Evolutionary conservation across 208 protist genomes (phyloP), one percentile per base, ranked within the genome.

Genomic region (Blechomonas ayalai): DNA sequence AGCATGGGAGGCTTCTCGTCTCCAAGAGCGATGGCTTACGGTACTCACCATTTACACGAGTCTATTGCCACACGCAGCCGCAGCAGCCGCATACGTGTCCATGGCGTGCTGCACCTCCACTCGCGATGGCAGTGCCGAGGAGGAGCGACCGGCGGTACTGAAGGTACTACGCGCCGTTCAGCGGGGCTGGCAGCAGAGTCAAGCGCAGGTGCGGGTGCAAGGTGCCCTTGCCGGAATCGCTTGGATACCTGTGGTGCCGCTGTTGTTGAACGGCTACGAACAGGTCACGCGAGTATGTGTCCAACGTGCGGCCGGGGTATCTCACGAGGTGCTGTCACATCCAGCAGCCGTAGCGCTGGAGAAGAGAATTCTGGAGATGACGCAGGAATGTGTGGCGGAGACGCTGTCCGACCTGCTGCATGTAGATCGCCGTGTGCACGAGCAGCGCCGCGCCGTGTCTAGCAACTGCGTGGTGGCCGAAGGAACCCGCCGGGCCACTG

Each of bases 141-240:
- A 19, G 26, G 27, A 16, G 12, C 15, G 33, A 3, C 26, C 52
- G n/a, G 25, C 35, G 23, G 20, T 64, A 29, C 13, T 67, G 27
- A 52, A 34, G 8, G 34, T 70, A 22, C 9, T 70, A 35, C 58
- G 62, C 15, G 39, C 50, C 3, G 29, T 86, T 7, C 46, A 47
- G 28, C 29, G 50, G 9, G 64, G 44, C 39, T 86, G 72, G 72
- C 12, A 41, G 12, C 42, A 15, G 1, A 27, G 63, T 8, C 43
- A 74, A 20, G 26, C 32, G 6, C 15, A 45, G 1, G 28, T 82
- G 38, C 60, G 65, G 3, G 32, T 62, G 16, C 59, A 67, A 20
- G 72, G 77, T 28, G 31, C 56, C 12, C 18, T 9, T 35, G 25
- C 8, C 43, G 43, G n/a, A 32, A 35, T 15, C 28, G 25, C 28